A percentile compares a stretch with the other conserved stretches of the same genome.
phyloP scores from a whole-genome alignment of 1,139 yeast species.

The Geotrichum cucujoidarum region DNA sequence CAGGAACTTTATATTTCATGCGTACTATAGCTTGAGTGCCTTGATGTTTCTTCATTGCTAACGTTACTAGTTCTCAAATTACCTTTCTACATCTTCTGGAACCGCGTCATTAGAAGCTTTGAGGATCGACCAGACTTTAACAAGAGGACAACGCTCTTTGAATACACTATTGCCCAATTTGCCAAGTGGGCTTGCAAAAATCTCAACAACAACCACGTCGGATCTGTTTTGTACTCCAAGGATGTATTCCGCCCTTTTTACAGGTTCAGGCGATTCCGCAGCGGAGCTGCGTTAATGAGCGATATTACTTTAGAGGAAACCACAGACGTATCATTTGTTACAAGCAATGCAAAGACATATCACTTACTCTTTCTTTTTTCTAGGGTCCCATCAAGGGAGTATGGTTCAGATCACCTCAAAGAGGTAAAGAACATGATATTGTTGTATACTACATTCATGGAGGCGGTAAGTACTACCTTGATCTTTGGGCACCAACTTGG shows the following conservation, averaged over 20 bases:
- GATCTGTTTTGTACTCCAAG: slow-evolving; percentile 25
- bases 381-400: slow-evolving; percentile 32
- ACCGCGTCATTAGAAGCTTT: slow-evolving; percentile 24
- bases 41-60: neutral
- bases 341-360: neutral
- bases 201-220: slow-evolving; percentile 24
- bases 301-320: slow-evolving; percentile 24
- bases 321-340: slow-evolving; percentile 18
- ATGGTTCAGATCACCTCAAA: slow-evolving; percentile 36
- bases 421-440: slow-evolving; percentile 35
- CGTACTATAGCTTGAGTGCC: neutral
- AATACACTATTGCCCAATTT: slow-evolving; percentile 26
- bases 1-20: slow-evolving; percentile 13
- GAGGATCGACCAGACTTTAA: slow-evolving; percentile 29
- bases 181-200: slow-evolving; percentile 25
- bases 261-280: slow-evolving; percentile 27
- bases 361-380: slow-evolving; percentile 1
- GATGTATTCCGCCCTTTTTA: slow-evolving; percentile 25
- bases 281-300: slow-evolving; percentile 31
- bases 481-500: neutral
- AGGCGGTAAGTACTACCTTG: slow-evolving; percentile 27
- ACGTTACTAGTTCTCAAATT: slow-evolving; percentile 19
- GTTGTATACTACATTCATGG: slow-evolving; percentile 40
- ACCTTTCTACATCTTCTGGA: slow-evolving; percentile 25
- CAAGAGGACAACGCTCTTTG: slow-evolving; percentile 28